Evolutionary conservation across 345 rosid genomes (phyloP), one percentile per base, ranked within the genome.

Genomic region (Balakata baccata): DNA sequence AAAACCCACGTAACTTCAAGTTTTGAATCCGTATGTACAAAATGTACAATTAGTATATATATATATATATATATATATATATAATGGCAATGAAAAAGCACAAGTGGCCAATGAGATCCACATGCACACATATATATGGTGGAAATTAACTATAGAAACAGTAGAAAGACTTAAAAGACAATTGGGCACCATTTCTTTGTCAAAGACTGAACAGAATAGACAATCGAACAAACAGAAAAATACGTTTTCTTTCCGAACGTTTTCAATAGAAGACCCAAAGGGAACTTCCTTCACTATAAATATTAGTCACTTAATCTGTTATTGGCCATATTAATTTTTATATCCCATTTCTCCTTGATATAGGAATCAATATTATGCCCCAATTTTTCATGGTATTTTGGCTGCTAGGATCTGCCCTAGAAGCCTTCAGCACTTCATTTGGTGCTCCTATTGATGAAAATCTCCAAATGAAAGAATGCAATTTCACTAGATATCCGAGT

Each of bases 401-500:
- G 87, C 38, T 77, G 0, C 45, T 84, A 66, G 78, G 80, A 37
- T 65, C 25, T 69, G 18, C 50, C 29, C 17, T 72, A 8, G 78
- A 73, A 38, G 2, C 74, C 71, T 50, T 74, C 65, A 17, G 0
- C 25, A 6, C 47, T 43, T 23, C 79, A 53, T 52, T 70, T 43
- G 78, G 67, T 41, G 76, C 70, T 47, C 57, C 20, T 34, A 14
- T 67, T 37, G 22, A 25, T 57, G 77, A 34, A 51, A 58, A 65
- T 63, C 65, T 75, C 79, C 86, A 81, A 77, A 72, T 71, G 11
- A 77, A 71, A 3, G 74, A 72, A 11, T 93, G 97, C 78, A 79
- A 72, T 25, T 75, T 82, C 41, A 80, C 97, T 3, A 80, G 79
- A 71, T 87, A 85, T 76, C 89, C 92, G n/a, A 45, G 52, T 43